Evolutionary conservation across 2,329 filamentous ascomycete species (phyloP), one percentile per base, ranked within the genome.

Genomic region (Colletotrichum aenigma): DNA sequence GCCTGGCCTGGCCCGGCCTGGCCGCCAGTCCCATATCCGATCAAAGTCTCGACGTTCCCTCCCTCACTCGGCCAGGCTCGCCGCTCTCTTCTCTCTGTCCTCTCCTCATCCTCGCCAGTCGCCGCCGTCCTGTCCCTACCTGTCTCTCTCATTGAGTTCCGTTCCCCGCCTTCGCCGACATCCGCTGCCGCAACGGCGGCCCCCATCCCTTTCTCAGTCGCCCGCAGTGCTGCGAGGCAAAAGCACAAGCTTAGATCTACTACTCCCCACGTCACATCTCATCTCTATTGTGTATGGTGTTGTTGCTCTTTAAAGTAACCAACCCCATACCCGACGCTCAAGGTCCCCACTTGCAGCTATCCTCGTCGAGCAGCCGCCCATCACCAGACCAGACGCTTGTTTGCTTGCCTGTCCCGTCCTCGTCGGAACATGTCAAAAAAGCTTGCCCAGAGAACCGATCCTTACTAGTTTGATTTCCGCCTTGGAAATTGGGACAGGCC

Each of bases 21-120:
- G 71, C 61, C 70, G 66, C 28, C 26, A 64, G 62, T 74, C 61
- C 74, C 74, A 76, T 70, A 61, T 76, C 66, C 74, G 70, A 74
- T 76, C 66, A 70, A 74, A 74, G 71, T 74, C 71, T 70, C 74
- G 70, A 71, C 56, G 62, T 75, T 74, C 70, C 61, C 72, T 75
- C 73, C 56, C 73, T 75, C 73, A 32, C 60, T 60, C 60, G 71
- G 60, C 60, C 71, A 69, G 60, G 66, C 71, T 70, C 60, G 58
- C 36, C 36, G 74, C 74, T 70, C 71, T 70, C 60, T 65, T 64
- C 36, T 76, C 74, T 70, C 71, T 61, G 36, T 74, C 60, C 58
- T 76, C 52, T 65, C 67, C 38, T 70, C 74, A 64, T 75, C 36
- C 38, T 70, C 48, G 60, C 30, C 60, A 32, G 24, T 70, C 60